Conservation (phyloP, 306 rosid genomes). For the Sesbania bispinosa region DNA sequence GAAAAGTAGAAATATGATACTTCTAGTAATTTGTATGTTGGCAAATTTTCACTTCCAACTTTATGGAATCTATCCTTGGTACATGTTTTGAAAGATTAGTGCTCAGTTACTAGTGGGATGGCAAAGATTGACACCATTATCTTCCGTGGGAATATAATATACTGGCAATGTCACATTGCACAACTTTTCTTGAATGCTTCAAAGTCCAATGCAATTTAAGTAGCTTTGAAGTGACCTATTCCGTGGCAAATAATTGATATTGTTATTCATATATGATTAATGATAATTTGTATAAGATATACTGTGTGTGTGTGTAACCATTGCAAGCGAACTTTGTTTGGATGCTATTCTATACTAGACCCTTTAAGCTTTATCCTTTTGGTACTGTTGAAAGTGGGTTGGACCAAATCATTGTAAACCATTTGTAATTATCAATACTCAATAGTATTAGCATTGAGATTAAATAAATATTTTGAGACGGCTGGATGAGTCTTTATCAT, state of each 20-base stretch:
- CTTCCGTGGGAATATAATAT: conserved; percentile 34
- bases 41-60: conserved; percentile 4
- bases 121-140: conserved; percentile 29
- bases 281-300: conserved; percentile 18
- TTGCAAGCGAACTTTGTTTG: conserved; percentile 32
- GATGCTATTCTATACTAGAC: neutral
- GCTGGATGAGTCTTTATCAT: conserved; percentile 29
- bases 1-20: neutral
- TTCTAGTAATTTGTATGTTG: conserved; percentile 6
- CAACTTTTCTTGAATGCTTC: conserved; percentile 50
- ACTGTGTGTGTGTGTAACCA: conserved; percentile 27
- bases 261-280: neutral
- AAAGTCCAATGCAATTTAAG: conserved; percentile 38
- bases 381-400: conserved; percentile 49
- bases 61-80: neutral
- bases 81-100: conserved; percentile 1
- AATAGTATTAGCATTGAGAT: conserved; percentile 15
- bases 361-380: conserved; percentile 26
- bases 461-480: conserved; percentile 31
- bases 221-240: conserved; percentile 42
- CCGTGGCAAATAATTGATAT: conserved; percentile 29
- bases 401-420: conserved; percentile 47
- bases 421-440: conserved; percentile 17
- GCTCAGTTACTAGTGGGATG: conserved; percentile 18
- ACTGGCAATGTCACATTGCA: conserved; percentile 6